phyloP scores from a whole-genome alignment of 2,329 filamentous ascomycete genomes.

The Colletotrichum gigasporum region DNA sequence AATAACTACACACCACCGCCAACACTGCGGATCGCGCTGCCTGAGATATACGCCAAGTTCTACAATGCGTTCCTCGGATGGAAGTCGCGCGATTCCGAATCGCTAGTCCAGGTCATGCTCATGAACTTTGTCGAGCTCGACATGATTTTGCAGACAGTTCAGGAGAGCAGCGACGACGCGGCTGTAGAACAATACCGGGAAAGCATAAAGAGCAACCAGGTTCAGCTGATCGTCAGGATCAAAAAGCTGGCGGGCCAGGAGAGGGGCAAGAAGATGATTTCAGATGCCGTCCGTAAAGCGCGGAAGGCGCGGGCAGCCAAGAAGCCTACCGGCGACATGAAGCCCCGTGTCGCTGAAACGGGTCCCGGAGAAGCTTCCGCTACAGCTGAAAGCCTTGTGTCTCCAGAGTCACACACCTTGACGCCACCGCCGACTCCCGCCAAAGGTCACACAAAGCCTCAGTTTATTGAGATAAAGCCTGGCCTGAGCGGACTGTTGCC shows the following conservation, averaged over 20 bases:
- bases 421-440: constrained; percentile 64
- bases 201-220: constrained; percentile 83
- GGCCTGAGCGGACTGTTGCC: constrained; percentile 68
- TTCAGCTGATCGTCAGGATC: constrained; percentile 81
- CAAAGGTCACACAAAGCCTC: constrained; percentile 50
- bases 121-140: constrained; percentile 86
- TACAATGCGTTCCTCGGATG: constrained; percentile 83
- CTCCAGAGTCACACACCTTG: constrained; percentile 57
- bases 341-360: constrained; percentile 71
- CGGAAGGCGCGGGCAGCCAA: constrained; percentile 71
- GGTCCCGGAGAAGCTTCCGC: constrained; percentile 47
- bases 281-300: constrained; percentile 78
- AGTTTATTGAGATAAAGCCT: constrained; percentile 45
- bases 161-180: constrained; percentile 77
- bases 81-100: constrained; percentile 83
- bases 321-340: constrained; percentile 75
- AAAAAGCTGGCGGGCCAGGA: constrained; percentile 79
- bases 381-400: constrained; percentile 47
- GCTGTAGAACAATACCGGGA: constrained; percentile 81
- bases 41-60: constrained; percentile 77
- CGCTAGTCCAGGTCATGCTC: constrained; percentile 85
- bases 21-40: constrained; percentile 68
- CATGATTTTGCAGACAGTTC: constrained; percentile 84
- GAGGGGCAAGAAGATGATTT: constrained; percentile 76
- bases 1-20: constrained; percentile 75